Evolutionary conservation across 768 basidiomycete species (phyloP).

Genomic region (Boletellus sp.): DNA sequence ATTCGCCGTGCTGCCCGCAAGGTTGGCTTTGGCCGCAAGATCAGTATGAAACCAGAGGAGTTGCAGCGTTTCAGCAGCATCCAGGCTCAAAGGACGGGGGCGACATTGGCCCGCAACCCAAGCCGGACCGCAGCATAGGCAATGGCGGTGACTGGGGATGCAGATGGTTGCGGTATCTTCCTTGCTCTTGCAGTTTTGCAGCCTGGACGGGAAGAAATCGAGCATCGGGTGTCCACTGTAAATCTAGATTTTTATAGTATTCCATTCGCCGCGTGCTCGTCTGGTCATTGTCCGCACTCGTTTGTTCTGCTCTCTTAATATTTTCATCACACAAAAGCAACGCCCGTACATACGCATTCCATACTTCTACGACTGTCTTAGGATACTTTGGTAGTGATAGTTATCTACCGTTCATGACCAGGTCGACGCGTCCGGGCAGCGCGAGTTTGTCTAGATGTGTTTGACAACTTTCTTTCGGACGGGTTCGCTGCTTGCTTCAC

Average conservation of each 20-base stretch:
- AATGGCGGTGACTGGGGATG: constrained; percentile 3
- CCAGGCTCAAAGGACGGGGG: constrained; percentile 77
- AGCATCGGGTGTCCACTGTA: constrained; percentile 32
- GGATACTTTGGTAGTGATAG: constrained; percentile 5
- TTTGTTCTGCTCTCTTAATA: constrained; percentile 14
- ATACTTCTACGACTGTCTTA: constrained; percentile 9
- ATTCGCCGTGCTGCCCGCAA: constrained; percentile 83
- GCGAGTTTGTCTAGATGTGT: constrained; percentile 5
- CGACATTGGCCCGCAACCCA: constrained; percentile 73
- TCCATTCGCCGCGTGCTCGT: constrained; percentile 11
- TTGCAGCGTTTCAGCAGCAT: constrained; percentile 82
- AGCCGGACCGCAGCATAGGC: constrained; percentile 53
- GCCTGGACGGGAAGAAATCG: constrained; percentile 9
- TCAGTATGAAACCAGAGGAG: constrained; percentile 81
- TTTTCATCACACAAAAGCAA: constrained; percentile 11
- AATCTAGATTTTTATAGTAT: constrained; percentile 31
- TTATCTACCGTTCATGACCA: constrained; percentile 1
- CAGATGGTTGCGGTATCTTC: constrained; percentile 21
- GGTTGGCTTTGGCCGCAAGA: constrained; percentile 82
- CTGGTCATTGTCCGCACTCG: constrained; percentile 17
- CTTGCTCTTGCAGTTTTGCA: constrained; percentile 19
- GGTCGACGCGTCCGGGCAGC: neutral
- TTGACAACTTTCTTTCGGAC: neutral
- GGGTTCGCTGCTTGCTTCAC: neutral
- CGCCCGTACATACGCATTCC: constrained; percentile 17